Evolutionary conservation across 2,329 filamentous ascomycete genomes (phyloP), one percentile per base, ranked within the genome.

Genomic region (Penicillium rolfsii): DNA sequence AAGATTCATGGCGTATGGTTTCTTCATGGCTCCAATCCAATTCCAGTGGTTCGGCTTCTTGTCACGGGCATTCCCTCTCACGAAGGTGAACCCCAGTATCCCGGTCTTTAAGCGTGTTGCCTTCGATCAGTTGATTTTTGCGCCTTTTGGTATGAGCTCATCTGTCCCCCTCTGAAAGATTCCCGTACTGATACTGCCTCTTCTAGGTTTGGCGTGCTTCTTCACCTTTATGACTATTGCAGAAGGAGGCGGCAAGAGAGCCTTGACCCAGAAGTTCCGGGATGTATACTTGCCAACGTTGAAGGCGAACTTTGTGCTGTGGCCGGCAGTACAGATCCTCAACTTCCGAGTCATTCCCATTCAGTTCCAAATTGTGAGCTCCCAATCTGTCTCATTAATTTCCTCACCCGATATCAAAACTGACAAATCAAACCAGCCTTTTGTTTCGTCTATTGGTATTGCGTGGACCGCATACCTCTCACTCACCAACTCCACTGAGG

Each of bases 391-490:
- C n/a, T 22, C 12, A 4, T 16, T 36, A 19, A 56, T 6, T n/a
- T 22, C n/a, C 4, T 16, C 36, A 19, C 55, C 67, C 52, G 14
- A 14, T 35, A 9, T 5, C 12, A 22, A 19, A 36, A 48, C 60
- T 69, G 30, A 69, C 36, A 43, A 1, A 22, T 45, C 5, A 36
- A 38, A 48, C 46, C 71, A 97, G 93, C 94, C 94, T 0, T 98
- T 99, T 74, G 94, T 97, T 8, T 97, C 94, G 16, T 96, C 91
- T 8, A 80, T 99, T 58, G 94, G 94, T 83, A 98, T 98, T 71
- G 93, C 93, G 36, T 98, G 94, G 95, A 98, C 95, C 11, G 94
- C 93, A 22, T 99, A 97, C 77, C 86, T 99, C 11, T 97, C 93
- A 2, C 84, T 99, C 55, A 91, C 90, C 63, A 98, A 98, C 79